A percentile compares a stretch with the other conserved stretches of the same genome.
Conservation (phyloP, 176 grass and related monocot genomes). For the Aegilops bicornis region DNA sequence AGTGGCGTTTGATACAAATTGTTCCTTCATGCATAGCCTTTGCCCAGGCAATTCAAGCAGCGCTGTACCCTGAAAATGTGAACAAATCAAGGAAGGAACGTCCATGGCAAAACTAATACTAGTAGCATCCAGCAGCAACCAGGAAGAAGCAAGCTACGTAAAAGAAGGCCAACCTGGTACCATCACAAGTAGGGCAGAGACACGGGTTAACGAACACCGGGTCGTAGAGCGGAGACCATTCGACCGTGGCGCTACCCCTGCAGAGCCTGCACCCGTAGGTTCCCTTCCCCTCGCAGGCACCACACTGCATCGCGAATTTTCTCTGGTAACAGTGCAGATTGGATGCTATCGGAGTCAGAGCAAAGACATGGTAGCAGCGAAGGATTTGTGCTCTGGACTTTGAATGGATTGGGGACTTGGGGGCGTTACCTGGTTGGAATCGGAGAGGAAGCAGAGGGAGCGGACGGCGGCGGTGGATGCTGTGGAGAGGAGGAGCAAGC, state of each 20-base stretch:
- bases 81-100: background rate
- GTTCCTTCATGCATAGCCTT: constrained; percentile 58
- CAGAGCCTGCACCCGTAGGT: constrained; percentile 85
- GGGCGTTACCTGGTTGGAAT: constrained; percentile 60
- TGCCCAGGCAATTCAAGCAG: constrained; percentile 87
- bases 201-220: constrained; percentile 85
- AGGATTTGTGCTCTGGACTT: background rate
- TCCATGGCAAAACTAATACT: background rate
- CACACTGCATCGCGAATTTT: constrained; percentile 65
- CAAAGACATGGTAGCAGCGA: background rate
- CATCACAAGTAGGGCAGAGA: constrained; percentile 94
- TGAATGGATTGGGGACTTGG: background rate
- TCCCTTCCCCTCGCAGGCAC: constrained; percentile 74
- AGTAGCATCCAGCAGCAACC: background rate
- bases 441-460: constrained; percentile 65
- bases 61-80: constrained; percentile 55
- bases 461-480: constrained; percentile 59
- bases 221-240: constrained; percentile 88
- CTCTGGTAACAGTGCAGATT: constrained; percentile 35
- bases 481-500: constrained; percentile 56
- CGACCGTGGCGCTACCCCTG: constrained; percentile 60
- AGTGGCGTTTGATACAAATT: background rate
- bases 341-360: background rate
- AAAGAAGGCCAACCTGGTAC: constrained; percentile 49
- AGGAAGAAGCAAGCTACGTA: background rate